Conservation (phyloP, 83 land plant species). For the Picea mariana region DNA sequence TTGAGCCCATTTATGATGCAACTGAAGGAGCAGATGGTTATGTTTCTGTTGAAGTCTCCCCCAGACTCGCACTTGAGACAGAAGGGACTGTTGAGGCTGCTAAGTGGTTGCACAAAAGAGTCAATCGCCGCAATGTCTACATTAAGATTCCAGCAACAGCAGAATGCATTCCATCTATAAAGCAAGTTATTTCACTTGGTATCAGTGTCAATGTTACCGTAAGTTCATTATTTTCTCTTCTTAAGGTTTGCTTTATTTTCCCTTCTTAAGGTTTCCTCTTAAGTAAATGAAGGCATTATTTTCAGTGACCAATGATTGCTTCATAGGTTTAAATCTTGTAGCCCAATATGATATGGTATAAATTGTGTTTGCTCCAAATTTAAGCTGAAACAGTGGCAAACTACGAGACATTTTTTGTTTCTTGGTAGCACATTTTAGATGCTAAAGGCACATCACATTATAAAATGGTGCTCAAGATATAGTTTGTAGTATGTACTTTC, state of each 20-base stretch:
- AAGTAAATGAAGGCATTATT: too few relatives aligned
- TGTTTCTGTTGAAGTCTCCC: constrained; percentile 99
- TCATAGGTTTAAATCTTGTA: too few relatives aligned
- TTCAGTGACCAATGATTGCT: too few relatives aligned
- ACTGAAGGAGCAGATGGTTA: constrained; percentile 93
- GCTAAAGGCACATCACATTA: background rate
- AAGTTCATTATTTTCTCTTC: constrained; percentile 26
- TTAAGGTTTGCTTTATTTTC: too few relatives aligned
- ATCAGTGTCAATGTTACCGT: constrained; percentile 97
- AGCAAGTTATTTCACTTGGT: constrained; percentile 67
- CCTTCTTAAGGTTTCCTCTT: too few relatives aligned
- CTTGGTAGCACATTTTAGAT: background rate
- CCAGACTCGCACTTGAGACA: constrained; percentile 87
- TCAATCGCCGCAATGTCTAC: constrained; percentile 82
- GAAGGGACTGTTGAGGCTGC: constrained; percentile 87
- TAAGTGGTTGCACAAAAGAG: constrained; percentile 85
- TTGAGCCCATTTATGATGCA: constrained; percentile 75
- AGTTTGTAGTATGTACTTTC: too few relatives aligned
- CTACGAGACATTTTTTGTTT: background rate
- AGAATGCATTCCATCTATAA: constrained; percentile 83
- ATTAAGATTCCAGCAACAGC: constrained; percentile 98
- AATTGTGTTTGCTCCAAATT: too few relatives aligned
- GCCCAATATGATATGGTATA: too few relatives aligned
- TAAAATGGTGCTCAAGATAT: background rate
- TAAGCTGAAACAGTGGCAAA: too few relatives aligned